Evolutionary conservation across 768 basidiomycete genomes (phyloP), one percentile per base, ranked within the genome.

Genomic region (Lactarius hengduanensis): DNA sequence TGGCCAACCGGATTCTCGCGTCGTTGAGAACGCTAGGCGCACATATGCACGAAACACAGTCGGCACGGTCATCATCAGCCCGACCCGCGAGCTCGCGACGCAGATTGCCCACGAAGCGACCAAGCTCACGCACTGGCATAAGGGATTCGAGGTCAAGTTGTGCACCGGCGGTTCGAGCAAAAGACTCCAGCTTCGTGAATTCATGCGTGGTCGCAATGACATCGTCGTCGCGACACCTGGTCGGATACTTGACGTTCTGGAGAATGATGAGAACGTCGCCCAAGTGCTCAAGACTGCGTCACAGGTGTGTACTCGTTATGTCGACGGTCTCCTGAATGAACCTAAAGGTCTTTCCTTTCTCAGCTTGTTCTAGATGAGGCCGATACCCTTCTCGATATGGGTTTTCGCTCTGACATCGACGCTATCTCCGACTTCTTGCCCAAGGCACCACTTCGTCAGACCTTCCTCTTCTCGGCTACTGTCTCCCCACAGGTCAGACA

Each of bases 211-310:
- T 2, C 76, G 87, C 50, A 84, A 86, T 68, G 94, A 97, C 73
- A 85, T 96, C 59, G 86, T 96, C 54, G 92, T 97, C 40, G 88
- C 87, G 0, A 98, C 95, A 0, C 93, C 95, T n/a, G 95, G 95
- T 55, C 84, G 95, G 26, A 76, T 97, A 60, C 81, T 85, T 65
- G 94, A 96, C 75, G 70, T 93, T 50, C 73, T 96, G 61, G 76
- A 83, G 63, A 82, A 78, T 55, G 86, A 88, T 62, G 80, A 82
- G 0, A 80, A 81, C 2, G 81, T 95, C 11, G 77, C 77, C 22
- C 78, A 79, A 2, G 83, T 81, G 3, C 72, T 96, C 28, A 74
- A 76, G 26, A 77, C 81, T 20, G 82, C 89, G 2, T 80, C 86
- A 71, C 78, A 86, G 70, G 91, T 91, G 70, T 54, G 87, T 78